Evolutionary conservation across 2,329 filamentous ascomycete genomes (phyloP), one percentile per base, ranked within the genome.

Genomic region (Coleophoma eucalyptorum): DNA sequence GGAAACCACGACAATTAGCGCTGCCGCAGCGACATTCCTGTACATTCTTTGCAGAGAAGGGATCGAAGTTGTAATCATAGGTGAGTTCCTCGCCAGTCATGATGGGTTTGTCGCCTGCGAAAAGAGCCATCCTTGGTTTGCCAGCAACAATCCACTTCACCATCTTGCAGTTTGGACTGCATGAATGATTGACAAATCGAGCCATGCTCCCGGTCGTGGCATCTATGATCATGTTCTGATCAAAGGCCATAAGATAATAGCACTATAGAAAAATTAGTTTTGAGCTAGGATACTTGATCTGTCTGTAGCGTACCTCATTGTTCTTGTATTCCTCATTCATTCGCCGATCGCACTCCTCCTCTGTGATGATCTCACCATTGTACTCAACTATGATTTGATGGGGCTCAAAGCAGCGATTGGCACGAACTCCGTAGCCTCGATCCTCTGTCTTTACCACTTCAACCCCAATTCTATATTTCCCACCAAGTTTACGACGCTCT

Each of bases 341-440:
- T 50, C 94, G 86, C 43, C 88, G 82, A 66, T 97, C 91, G 64
- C 92, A 96, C 67, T 99, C 94, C 31, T 86, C 85, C 65, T 96
- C 90, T 0, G 91, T 97, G 64, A 99, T 96, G 60, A 99, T 97
- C 70, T 99, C 94, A 38, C 94, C 94, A 0, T 92, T 93, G 65
- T 99, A 99, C 65, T 99, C 94, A 72, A 97, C 93, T 65, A 99
- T 97, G 66, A 99, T 96, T 72, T 97, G 91, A 62, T 93, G 85
- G 1, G 92, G 83, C 51, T 86, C 78, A 67, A 97, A 99, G 54
- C 84, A 87, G 43, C 94, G 84, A 70, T 93, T 96, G 65, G 89
- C 90, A 54, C 94, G 87, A 46, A 99, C 90, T 48, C 94, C 94
- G 66, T 93, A 92, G 26, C 94, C 94, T 52, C 92, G 85, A 69